These are phyloP conservation scores for Globisporangium paddicum DNA, from an alignment of 352 stramenopile genomes.

Conservation along the genomic window DNA sequence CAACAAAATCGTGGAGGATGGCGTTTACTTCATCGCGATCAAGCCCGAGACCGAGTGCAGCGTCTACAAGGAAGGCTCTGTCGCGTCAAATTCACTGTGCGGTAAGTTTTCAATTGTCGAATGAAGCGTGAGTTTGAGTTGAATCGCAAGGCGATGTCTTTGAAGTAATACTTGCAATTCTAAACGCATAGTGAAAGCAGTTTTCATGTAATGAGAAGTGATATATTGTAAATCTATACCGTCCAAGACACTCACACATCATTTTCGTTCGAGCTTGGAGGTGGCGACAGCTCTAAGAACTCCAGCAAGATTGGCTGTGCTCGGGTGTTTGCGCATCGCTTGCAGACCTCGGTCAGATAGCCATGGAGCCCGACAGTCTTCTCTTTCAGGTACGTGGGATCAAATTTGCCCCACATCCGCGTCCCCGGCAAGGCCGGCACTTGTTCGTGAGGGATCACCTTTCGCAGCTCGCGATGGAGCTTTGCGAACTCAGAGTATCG, in stretches of 20 bases:
- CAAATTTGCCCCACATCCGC: constrained; percentile 84
- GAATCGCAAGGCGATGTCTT: background rate
- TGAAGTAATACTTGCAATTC: background rate
- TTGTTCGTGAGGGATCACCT: constrained; percentile 78
- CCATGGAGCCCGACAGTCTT: constrained; percentile 67
- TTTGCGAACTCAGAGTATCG: constrained; percentile 78
- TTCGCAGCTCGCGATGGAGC: constrained; percentile 67
- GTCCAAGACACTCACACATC: constrained; percentile 10
- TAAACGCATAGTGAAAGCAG: background rate
- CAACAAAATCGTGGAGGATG: constrained; percentile 56
- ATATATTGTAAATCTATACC: constrained; percentile 6
- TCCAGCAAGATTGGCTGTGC: constrained; percentile 57
- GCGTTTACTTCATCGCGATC: constrained; percentile 60
- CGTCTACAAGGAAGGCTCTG: constrained; percentile 34
- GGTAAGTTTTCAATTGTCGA: constrained; percentile 28
- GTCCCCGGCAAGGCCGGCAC: constrained; percentile 63
- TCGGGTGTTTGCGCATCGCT: constrained; percentile 66
- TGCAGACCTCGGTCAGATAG: constrained; percentile 71
- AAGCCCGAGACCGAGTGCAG: constrained; percentile 73
- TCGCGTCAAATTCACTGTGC: constrained; percentile 33
- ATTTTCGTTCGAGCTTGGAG: constrained; percentile 3
- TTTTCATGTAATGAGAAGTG: no score
- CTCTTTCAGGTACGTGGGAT: constrained; percentile 75
- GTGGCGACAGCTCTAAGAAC: constrained; percentile 49
- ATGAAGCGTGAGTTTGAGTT: background rate